Conservation (phyloP, 1,139 yeast species). For the Saccharomyces hybrid region DNA sequence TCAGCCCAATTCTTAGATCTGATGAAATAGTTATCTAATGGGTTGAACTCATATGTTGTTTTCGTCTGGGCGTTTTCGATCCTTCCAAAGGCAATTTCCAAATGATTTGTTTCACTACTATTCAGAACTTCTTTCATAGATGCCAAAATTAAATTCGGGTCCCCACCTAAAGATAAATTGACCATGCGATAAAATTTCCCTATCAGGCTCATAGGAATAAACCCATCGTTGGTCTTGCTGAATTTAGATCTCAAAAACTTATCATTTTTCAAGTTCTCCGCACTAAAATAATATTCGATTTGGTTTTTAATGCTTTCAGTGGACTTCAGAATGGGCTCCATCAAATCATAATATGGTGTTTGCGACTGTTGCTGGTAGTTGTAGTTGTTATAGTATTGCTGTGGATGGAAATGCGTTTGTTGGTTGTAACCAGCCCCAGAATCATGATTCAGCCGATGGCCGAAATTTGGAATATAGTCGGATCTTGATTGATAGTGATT, state of each 20-base stretch:
- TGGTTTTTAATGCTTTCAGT: conserved; percentile 44
- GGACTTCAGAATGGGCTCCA: conserved; percentile 28
- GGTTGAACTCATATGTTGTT: not conserved
- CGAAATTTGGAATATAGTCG: not conserved
- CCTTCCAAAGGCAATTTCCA: conserved; percentile 16
- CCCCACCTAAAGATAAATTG: conserved; percentile 27
- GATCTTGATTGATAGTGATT: not conserved
- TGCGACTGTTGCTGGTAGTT: conserved; percentile 10
- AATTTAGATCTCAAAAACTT: conserved; percentile 21
- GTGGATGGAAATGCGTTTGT: conserved; percentile 6
- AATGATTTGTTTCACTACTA: conserved; percentile 14
- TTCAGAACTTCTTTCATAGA: conserved; percentile 24
- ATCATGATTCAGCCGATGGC: not conserved
- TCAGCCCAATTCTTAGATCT: conserved; percentile 13
- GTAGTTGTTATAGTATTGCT: conserved; percentile 8
- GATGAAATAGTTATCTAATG: conserved; percentile 9
- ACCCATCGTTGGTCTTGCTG: conserved; percentile 18
- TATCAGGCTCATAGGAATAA: conserved; percentile 21
- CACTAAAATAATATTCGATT: conserved; percentile 80
- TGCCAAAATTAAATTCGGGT: conserved; percentile 22
- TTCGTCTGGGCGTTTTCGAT: conserved; percentile 1
- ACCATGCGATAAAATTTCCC: conserved; percentile 24
- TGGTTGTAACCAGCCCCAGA: conserved; percentile 4
- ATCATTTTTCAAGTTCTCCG: conserved; percentile 55
- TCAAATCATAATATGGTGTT: conserved; percentile 14